These are phyloP conservation scores for Penicillium paradoxum DNA, from an alignment of 495 filamentous ascomycete species.

Conservation along the genomic window DNA sequence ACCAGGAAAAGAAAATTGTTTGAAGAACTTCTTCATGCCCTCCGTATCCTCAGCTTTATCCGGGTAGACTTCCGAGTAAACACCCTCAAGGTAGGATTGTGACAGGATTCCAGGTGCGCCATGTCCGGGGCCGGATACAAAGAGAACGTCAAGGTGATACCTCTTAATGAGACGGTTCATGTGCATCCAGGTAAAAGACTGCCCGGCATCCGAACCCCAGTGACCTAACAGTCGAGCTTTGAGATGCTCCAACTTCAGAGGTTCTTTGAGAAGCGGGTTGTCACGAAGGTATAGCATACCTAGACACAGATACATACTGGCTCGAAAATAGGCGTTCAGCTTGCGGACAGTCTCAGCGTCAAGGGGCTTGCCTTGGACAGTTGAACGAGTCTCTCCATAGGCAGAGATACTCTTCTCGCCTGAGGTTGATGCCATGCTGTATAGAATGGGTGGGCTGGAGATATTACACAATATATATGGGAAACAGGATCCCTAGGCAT, in stretches of 20 bases:
- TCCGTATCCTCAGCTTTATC: slow-evolving; percentile 58
- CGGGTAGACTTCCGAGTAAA: slow-evolving; percentile 68
- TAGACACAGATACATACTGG: slow-evolving; percentile 65
- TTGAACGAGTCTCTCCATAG: slow-evolving; percentile 61
- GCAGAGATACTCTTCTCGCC: slow-evolving; percentile 48
- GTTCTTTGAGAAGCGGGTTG: slow-evolving; percentile 61
- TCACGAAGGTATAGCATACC: slow-evolving; percentile 71
- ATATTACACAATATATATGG: neutral
- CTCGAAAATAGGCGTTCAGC: slow-evolving; percentile 63
- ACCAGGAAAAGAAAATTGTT: slow-evolving; percentile 72
- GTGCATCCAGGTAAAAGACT: slow-evolving; percentile 72
- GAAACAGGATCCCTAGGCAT: neutral
- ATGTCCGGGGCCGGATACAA: slow-evolving; percentile 68
- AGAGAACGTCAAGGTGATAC: slow-evolving; percentile 64
- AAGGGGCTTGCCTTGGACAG: slow-evolving; percentile 53
- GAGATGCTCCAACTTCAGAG: slow-evolving; percentile 57
- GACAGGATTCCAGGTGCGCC: slow-evolving; percentile 65
- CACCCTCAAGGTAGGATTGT: slow-evolving; percentile 68
- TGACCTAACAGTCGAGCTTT: slow-evolving; percentile 67
- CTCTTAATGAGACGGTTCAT: slow-evolving; percentile 74
- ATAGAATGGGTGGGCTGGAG: neutral
- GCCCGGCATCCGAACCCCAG: slow-evolving; percentile 69
- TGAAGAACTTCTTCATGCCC: slow-evolving; percentile 67
- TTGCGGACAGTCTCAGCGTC: slow-evolving; percentile 58
- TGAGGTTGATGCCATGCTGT: slow-evolving; percentile 9